These are phyloP conservation scores for Xylaria sp. DNA, from an alignment of 2,329 filamentous ascomycete species.

Conservation along the genomic window DNA sequence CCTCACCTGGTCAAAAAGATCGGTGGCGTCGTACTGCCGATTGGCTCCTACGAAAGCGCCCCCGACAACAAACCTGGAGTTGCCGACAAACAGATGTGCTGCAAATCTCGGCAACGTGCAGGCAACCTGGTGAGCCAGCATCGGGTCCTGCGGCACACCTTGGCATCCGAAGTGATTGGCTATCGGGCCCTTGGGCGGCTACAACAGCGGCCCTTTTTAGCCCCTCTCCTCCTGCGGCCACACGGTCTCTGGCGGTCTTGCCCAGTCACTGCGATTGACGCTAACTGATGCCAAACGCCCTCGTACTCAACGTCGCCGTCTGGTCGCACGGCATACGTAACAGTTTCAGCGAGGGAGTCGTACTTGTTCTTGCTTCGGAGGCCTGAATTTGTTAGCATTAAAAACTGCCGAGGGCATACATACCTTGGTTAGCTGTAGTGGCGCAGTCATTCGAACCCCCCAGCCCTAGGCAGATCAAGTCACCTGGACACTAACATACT, in stretches of 20 bases:
- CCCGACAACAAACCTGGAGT: neutral
- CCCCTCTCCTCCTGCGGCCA: neutral
- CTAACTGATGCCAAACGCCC: slow-evolving; percentile 10
- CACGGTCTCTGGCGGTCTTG: neutral
- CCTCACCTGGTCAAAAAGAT: neutral
- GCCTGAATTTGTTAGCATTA: neutral
- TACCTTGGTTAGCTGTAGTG: neutral
- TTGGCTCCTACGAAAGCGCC: neutral
- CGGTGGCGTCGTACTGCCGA: slow-evolving; percentile 6
- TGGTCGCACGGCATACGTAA: neutral
- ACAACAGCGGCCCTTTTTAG: slow-evolving; percentile 10
- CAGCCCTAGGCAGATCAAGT: neutral
- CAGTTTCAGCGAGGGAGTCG: neutral
- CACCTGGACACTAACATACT: no score
- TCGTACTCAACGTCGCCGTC: neutral
- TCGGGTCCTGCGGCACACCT: neutral
- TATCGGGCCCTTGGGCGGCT: slow-evolving; percentile 26
- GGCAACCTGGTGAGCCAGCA: no score
- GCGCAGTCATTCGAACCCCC: neutral
- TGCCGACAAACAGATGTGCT: slow-evolving; percentile 1
- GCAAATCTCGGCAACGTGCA: slow-evolving; percentile 14
- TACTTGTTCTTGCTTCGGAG: neutral
- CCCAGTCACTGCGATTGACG: slow-evolving; percentile 14
- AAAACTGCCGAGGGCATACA: neutral
- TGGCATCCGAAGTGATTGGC: slow-evolving; percentile 34